phyloP scores from a whole-genome alignment of 192 early-diverging fungal species.

The Rhizophlyctis rosea region DNA sequence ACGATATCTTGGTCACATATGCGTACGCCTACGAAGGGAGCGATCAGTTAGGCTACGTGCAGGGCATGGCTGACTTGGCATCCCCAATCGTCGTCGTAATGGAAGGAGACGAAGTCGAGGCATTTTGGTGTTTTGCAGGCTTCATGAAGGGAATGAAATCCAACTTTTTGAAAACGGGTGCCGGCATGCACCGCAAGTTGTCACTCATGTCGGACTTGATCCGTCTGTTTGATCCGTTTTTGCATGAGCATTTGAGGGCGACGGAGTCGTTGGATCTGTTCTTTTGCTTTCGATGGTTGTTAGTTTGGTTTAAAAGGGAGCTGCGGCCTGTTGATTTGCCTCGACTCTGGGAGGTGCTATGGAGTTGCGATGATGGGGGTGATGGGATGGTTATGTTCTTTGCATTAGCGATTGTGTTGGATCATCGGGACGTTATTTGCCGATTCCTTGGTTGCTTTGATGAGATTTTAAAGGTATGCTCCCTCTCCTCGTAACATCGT shows the following conservation, averaged over 20 bases:
- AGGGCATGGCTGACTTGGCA: slow-evolving; percentile 94
- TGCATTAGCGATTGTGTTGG: slow-evolving; percentile 84
- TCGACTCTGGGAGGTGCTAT: slow-evolving; percentile 81
- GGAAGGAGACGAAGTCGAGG: slow-evolving; percentile 72
- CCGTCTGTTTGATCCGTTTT: slow-evolving; percentile 19
- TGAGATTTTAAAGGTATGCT: slow-evolving; percentile 76
- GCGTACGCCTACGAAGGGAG: not conserved
- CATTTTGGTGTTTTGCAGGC: slow-evolving; percentile 86
- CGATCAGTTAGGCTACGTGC: not conserved
- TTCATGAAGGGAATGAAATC: slow-evolving; percentile 80
- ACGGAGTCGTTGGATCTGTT: slow-evolving; percentile 70
- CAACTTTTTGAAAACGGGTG: slow-evolving; percentile 22
- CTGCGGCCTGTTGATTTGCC: slow-evolving; percentile 79
- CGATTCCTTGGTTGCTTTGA: slow-evolving; percentile 77
- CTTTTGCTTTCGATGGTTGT: slow-evolving; percentile 93
- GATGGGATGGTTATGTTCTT: slow-evolving; percentile 85
- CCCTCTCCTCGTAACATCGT: slow-evolving; percentile 12
- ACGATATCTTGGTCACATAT: slow-evolving; percentile 87
- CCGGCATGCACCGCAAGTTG: slow-evolving; percentile 31
- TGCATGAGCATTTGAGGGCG: slow-evolving; percentile 14
- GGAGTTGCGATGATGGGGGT: slow-evolving; percentile 42
- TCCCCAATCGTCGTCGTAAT: slow-evolving; percentile 83
- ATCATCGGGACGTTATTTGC: slow-evolving; percentile 77
- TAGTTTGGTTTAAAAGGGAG: slow-evolving; percentile 94
- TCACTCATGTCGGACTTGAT: slow-evolving; percentile 14